These are phyloP conservation scores for Coemansia javaensis DNA, from an alignment of 192 early-diverging fungal genomes.

Conservation along the genomic window DNA sequence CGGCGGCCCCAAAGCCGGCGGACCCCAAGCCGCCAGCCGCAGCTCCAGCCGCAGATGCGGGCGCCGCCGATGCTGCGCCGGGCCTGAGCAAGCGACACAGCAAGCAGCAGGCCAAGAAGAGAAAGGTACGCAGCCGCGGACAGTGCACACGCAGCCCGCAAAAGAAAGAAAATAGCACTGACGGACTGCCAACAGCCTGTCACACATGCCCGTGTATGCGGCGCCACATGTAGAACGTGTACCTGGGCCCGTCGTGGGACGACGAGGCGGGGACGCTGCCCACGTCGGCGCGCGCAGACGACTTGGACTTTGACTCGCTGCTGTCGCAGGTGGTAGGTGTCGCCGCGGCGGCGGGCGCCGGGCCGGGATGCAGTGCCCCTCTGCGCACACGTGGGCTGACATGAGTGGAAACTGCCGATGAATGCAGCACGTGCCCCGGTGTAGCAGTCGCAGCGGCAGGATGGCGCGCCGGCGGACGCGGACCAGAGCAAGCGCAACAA, in stretches of 20 bases:
- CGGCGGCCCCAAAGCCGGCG: too few relatives aligned
- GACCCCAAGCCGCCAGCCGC: too few relatives aligned
- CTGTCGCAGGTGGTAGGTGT: conserved; percentile 42
- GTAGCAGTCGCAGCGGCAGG: conserved; percentile 9
- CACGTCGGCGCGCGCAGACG: conserved; percentile 23
- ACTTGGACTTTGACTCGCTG: conserved; percentile 43
- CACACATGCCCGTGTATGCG: not conserved
- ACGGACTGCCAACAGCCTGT: not conserved
- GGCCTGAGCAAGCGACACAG: not conserved
- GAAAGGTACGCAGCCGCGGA: conserved; percentile 24
- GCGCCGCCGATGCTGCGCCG: not conserved
- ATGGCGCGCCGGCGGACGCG: not conserved
- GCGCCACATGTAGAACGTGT: conserved; percentile 15
- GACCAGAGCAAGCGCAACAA: too few relatives aligned
- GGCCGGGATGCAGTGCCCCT: too few relatives aligned
- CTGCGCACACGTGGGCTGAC: too few relatives aligned
- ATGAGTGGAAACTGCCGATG: too few relatives aligned
- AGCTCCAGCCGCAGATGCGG: not conserved
- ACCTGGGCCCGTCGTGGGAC: conserved; percentile 46
- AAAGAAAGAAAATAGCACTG: not conserved
- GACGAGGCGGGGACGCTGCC: conserved; percentile 42
- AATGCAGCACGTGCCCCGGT: too few relatives aligned
- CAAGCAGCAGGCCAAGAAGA: conserved; percentile 22
- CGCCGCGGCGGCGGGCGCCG: too few relatives aligned
- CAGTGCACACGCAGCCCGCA: too few relatives aligned